phyloP scores from a whole-genome alignment of 78 protist species.

The Speleostelium caveatum region DNA sequence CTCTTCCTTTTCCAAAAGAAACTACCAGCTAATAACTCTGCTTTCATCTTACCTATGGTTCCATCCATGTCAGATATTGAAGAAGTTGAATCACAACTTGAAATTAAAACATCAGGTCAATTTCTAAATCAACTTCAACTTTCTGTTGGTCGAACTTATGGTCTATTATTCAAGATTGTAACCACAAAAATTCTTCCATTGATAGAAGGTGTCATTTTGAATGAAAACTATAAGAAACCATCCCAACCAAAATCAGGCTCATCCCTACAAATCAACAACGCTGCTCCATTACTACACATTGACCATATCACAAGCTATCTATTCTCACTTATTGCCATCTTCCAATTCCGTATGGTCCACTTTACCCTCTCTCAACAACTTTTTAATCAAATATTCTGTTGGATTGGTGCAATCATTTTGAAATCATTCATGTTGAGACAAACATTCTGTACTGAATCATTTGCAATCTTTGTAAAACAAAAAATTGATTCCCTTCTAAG shows the following conservation, averaged over 20 bases:
- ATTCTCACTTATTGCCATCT: constrained; percentile 12
- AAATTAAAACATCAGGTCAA: background rate
- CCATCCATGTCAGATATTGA: constrained; percentile 35
- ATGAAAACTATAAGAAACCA: constrained; percentile 50
- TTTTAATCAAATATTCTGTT: constrained; percentile 63
- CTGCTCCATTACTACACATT: background rate
- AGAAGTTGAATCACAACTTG: background rate
- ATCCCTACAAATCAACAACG: background rate
- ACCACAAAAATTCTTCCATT: constrained; percentile 5
- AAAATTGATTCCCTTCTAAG: constrained; percentile 12
- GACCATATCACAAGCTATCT: constrained; percentile 19
- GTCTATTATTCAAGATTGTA: constrained; percentile 2
- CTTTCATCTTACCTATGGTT: constrained; percentile 1
- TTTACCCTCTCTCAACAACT: constrained; percentile 65
- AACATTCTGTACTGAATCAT: constrained; percentile 39
- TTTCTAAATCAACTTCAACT: constrained; percentile 39
- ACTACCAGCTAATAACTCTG: background rate
- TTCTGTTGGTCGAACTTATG: constrained; percentile 40
- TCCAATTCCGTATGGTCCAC: constrained; percentile 62
- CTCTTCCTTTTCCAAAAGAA: constrained; percentile 24
- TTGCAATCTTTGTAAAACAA: constrained; percentile 26
- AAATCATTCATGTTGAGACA: constrained; percentile 52
- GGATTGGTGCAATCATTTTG: constrained; percentile 21
- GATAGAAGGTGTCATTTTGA: constrained; percentile 41
- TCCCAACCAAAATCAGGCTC: background rate